phyloP scores from a whole-genome alignment of 192 early-diverging fungal species.

The Coemansia sp. region DNA sequence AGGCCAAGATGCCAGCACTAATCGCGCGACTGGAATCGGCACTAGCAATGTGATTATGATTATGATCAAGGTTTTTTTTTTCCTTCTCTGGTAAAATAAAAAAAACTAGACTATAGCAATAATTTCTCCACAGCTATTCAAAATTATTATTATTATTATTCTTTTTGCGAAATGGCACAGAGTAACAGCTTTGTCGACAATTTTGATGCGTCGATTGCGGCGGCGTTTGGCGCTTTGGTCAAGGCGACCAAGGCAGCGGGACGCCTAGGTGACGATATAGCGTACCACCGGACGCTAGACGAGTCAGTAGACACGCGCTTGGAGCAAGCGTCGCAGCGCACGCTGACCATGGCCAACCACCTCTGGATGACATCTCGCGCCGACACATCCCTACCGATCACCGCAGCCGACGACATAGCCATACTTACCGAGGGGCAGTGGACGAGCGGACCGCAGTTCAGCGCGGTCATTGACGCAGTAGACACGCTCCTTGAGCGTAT shows the following conservation, averaged over 20 bases:
- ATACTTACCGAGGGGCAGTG: constrained; percentile 59
- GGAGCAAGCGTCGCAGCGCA: constrained; percentile 15
- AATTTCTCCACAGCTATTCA: background rate
- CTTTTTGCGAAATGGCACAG: background rate
- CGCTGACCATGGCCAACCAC: constrained; percentile 38
- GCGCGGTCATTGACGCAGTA: constrained; percentile 68
- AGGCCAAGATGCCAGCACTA: constrained; percentile 40
- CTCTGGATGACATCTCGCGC: constrained; percentile 29
- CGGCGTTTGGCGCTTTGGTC: constrained; percentile 55
- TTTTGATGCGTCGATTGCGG: constrained; percentile 34
- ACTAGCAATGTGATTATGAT: constrained; percentile 17
- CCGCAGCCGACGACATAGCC: constrained; percentile 40
- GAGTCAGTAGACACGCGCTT: constrained; percentile 57
- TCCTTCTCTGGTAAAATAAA: background rate
- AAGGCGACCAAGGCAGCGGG: constrained; percentile 65
- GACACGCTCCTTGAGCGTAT: constrained; percentile 85
- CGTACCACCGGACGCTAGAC: constrained; percentile 68
- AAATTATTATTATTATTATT: background rate
- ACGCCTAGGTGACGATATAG: constrained; percentile 62
- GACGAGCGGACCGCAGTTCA: constrained; percentile 69
- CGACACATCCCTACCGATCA: constrained; percentile 17
- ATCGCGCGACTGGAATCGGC: constrained; percentile 26
- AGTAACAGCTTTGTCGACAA: constrained; percentile 16
- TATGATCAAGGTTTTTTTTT: constrained; percentile 2
- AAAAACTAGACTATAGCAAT: background rate